phyloP scores from a whole-genome alignment of 306 rosid genomes.

The Benincasa hispida region DNA sequence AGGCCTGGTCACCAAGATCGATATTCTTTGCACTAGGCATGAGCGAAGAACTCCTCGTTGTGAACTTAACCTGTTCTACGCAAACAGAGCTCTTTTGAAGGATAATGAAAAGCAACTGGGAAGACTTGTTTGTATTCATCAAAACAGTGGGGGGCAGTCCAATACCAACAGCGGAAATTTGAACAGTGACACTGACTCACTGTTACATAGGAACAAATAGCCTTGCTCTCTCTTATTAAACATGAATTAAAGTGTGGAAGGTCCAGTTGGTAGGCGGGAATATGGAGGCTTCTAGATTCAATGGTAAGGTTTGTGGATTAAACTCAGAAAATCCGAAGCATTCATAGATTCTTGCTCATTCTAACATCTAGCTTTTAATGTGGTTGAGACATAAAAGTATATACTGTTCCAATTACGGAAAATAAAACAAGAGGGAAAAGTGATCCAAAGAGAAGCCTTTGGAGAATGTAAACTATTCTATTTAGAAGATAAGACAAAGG shows the following conservation, averaged over 20 bases:
- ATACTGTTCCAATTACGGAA: not conserved
- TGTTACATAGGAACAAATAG: not conserved
- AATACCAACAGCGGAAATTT: not conserved
- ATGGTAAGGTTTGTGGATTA: not conserved
- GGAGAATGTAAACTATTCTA: not conserved
- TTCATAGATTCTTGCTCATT: not conserved
- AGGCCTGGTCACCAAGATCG: too few relatives aligned
- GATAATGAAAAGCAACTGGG: not conserved
- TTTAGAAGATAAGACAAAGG: not conserved
- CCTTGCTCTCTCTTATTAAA: not conserved
- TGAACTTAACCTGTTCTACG: not conserved
- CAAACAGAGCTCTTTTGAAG: not conserved
- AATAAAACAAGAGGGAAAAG: not conserved
- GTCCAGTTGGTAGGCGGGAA: not conserved
- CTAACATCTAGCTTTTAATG: not conserved
- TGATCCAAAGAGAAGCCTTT: not conserved
- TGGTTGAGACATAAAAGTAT: not conserved
- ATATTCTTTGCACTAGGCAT: too few relatives aligned
- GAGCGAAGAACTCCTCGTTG: not conserved
- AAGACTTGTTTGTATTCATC: not conserved
- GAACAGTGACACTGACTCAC: not conserved
- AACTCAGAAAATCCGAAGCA: not conserved
- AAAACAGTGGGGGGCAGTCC: not conserved
- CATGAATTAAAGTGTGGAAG: not conserved
- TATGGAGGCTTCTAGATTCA: not conserved